Percentiles rank a stretch among this genome's conserved stretches.
phyloP scores from a whole-genome alignment of 176 grass and related monocot genomes.

The Aechmea fasciata region DNA sequence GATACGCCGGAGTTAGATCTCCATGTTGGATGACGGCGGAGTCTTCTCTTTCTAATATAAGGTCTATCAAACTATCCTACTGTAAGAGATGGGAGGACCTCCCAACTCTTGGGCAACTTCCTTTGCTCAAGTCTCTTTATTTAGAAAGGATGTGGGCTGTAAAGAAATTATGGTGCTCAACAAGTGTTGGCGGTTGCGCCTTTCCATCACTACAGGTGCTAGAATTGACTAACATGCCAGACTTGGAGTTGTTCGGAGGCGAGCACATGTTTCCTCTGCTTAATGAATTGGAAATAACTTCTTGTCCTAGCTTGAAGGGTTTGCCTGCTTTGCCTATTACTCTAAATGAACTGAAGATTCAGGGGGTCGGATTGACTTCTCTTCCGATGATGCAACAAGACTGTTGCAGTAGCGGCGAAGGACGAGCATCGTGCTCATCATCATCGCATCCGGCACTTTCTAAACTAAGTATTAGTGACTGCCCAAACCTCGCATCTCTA shows the following conservation, averaged over 20 bases:
- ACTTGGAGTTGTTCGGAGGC: conserved; percentile 9
- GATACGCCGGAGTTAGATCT: conserved; percentile 25
- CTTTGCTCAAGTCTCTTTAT: conserved; percentile 25
- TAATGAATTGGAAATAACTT: not conserved
- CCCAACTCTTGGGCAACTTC: conserved; percentile 27
- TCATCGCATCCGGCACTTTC: not conserved
- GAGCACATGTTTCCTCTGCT: conserved; percentile 19
- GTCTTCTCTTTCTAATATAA: conserved; percentile 7
- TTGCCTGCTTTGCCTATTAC: conserved; percentile 14
- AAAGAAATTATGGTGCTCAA: conserved; percentile 6
- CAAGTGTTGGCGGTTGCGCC: not conserved
- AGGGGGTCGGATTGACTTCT: conserved; percentile 5
- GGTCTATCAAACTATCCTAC: conserved; percentile 4
- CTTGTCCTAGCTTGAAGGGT: conserved; percentile 1
- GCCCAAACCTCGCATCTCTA: conserved; percentile 22
- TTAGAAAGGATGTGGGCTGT: conserved; percentile 16
- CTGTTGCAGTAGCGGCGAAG: not conserved
- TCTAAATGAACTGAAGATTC: conserved; percentile 10
- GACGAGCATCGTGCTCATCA: not conserved
- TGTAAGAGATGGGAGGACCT: conserved; percentile 21
- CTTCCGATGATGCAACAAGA: conserved; percentile 15
- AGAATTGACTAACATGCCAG: not conserved
- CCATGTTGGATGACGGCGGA: conserved; percentile 22
- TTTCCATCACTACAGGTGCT: conserved; percentile 22
- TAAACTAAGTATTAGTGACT: not conserved